Evolutionary conservation across 495 filamentous ascomycete species (phyloP).

Genomic region (Hypomontagnella monticulosa): DNA sequence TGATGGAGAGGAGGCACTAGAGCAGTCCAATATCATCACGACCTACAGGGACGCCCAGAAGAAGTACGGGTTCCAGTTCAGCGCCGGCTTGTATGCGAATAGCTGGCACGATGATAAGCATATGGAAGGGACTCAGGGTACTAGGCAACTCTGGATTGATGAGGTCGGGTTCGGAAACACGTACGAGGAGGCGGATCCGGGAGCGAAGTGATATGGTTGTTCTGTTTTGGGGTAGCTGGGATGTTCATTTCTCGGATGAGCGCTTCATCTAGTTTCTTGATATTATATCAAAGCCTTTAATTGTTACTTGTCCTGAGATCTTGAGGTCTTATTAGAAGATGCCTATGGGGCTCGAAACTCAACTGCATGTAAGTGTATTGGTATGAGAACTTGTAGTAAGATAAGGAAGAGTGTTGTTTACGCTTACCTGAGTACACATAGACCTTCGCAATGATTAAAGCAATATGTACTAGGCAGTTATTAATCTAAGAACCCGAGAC

Average conservation of each 20-base stretch:
- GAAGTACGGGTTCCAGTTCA: slow-evolving; percentile 57
- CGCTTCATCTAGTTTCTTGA: too few species aligned
- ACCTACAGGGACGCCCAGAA: slow-evolving; percentile 53
- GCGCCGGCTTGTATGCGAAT: slow-evolving; percentile 64
- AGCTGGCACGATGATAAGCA: slow-evolving; percentile 62
- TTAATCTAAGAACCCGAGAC: too few species aligned
- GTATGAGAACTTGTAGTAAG: too few species aligned
- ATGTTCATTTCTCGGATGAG: neutral
- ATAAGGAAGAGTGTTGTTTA: too few species aligned
- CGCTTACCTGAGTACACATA: too few species aligned
- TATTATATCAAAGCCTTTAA: too few species aligned
- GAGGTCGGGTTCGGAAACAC: slow-evolving; percentile 57
- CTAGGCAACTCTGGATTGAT: slow-evolving; percentile 62
- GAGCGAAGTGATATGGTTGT: slow-evolving; percentile 3
- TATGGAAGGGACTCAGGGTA: slow-evolving; percentile 56
- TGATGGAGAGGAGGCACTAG: slow-evolving; percentile 57
- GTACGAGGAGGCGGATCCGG: slow-evolving; percentile 55
- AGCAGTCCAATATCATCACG: slow-evolving; percentile 52
- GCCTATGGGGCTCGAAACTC: too few species aligned
- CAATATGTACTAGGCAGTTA: too few species aligned
- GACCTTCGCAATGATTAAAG: too few species aligned
- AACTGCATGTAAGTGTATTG: too few species aligned
- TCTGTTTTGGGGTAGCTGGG: neutral
- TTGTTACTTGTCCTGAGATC: too few species aligned
- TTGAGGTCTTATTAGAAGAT: too few species aligned